phyloP scores from a whole-genome alignment of 140 eudicot species.

The Flaveria floridana region DNA sequence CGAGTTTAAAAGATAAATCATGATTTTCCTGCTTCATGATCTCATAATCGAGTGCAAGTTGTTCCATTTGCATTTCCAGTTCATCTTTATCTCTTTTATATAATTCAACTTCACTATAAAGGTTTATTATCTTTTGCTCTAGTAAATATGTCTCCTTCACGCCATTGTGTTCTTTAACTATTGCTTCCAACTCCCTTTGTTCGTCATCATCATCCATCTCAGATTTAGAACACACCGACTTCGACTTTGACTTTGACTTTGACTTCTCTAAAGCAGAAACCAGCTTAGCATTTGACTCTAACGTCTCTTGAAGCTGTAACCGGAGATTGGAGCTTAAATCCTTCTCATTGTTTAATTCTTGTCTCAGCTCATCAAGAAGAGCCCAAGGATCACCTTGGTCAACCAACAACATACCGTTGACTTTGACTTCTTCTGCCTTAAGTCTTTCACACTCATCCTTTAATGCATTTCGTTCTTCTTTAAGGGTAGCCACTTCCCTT shows the following conservation, averaged over 20 bases:
- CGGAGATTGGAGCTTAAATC: slow-evolving; percentile 61
- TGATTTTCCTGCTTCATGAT: slow-evolving; percentile 93
- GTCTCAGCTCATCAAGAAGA: slow-evolving; percentile 66
- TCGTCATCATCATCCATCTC: slow-evolving; percentile 64
- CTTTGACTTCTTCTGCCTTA: slow-evolving; percentile 43
- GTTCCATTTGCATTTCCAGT: slow-evolving; percentile 90
- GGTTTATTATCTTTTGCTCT: slow-evolving; percentile 70
- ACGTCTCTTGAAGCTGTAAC: slow-evolving; percentile 67
- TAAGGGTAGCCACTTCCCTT: slow-evolving; percentile 56
- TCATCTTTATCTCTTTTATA: slow-evolving; percentile 85
- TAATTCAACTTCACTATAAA: slow-evolving; percentile 61
- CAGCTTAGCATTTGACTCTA: slow-evolving; percentile 69
- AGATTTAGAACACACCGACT: slow-evolving; percentile 25
- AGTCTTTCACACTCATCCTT: slow-evolving; percentile 59
- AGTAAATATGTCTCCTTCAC: slow-evolving; percentile 55
- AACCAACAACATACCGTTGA: slow-evolving; percentile 41
- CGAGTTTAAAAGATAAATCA: slow-evolving; percentile 63
- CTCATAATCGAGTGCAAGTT: slow-evolving; percentile 90
- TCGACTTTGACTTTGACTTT: slow-evolving; percentile 62
- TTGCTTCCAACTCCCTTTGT: slow-evolving; percentile 75
- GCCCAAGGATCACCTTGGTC: slow-evolving; percentile 69
- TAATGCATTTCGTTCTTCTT: slow-evolving; percentile 65
- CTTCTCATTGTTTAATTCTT: slow-evolving; percentile 68
- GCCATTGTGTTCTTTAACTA: slow-evolving; percentile 70
- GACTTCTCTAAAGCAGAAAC: slow-evolving; percentile 65